A percentile compares a stretch with the other conserved stretches of the same genome.
phyloP scores from a whole-genome alignment of 176 grass and related monocot species.

The Otatea glauca region DNA sequence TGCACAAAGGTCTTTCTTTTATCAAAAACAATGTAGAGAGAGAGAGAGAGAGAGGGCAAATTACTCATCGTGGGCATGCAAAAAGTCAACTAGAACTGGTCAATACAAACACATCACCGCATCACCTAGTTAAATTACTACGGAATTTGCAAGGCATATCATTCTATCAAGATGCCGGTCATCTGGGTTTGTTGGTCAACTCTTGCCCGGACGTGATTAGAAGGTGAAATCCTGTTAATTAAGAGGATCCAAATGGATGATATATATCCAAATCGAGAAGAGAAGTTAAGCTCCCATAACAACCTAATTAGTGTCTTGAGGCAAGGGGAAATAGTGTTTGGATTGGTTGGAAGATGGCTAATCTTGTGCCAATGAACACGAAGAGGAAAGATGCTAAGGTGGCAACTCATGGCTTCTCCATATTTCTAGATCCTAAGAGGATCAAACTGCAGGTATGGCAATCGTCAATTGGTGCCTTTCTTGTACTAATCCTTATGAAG shows the following conservation, averaged over 20 bases:
- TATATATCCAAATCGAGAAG: background rate
- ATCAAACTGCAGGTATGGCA: slow-evolving; percentile 53
- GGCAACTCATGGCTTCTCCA: slow-evolving; percentile 46
- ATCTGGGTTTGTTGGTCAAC: slow-evolving; percentile 37
- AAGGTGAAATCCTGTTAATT: background rate
- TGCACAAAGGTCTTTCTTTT: slow-evolving; percentile 2
- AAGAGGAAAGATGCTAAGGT: slow-evolving; percentile 63
- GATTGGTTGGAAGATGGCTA: slow-evolving; percentile 40
- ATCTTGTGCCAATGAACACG: slow-evolving; percentile 44
- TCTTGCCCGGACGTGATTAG: background rate
- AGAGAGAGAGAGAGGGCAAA: background rate
- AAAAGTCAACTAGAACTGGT: slow-evolving; percentile 40
- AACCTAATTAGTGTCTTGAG: background rate
- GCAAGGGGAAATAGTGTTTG: background rate
- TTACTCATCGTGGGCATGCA: background rate
- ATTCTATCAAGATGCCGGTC: slow-evolving; percentile 36
- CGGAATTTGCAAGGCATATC: background rate
- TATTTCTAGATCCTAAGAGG: slow-evolving; percentile 53
- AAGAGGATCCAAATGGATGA: background rate
- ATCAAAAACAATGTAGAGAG: background rate
- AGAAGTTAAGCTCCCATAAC: background rate
- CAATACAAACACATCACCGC: background rate
- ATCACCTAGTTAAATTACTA: background rate
- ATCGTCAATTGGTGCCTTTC: background rate
- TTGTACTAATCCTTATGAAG: background rate